Evolutionary conservation across 148 eudicot genomes (phyloP).

Genomic region (Dianthus caryophyllus): DNA sequence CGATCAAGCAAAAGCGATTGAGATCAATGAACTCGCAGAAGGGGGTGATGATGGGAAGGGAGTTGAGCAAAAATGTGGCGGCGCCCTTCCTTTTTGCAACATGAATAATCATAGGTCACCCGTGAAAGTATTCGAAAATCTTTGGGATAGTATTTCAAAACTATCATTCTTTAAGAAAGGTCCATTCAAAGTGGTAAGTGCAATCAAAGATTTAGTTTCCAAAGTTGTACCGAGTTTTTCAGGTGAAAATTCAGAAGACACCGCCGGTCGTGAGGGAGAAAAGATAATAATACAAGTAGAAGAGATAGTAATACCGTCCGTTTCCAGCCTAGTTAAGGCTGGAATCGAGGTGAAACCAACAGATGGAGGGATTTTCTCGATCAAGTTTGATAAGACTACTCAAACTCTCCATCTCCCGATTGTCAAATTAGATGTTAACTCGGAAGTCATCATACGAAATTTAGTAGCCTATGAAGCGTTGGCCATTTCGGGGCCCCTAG

Average conservation of each 20-base stretch:
- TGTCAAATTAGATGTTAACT: conserved; percentile 16
- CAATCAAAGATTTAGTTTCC: conserved; percentile 3
- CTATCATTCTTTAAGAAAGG: conserved; percentile 11
- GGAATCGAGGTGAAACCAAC: conserved; percentile 32
- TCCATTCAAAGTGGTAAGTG: conserved; percentile 3
- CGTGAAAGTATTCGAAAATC: conserved; percentile 5
- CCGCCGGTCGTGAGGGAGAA: not conserved
- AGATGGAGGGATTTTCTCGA: not conserved
- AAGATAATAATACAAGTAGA: conserved; percentile 26
- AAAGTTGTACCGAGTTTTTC: conserved; percentile 1
- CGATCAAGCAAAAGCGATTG: conserved; percentile 15
- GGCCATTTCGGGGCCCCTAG: conserved; percentile 19
- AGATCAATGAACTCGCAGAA: conserved; percentile 8
- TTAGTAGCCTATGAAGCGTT: conserved; percentile 42
- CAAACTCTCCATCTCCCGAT: conserved; percentile 21
- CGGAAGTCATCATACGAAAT: conserved; percentile 28
- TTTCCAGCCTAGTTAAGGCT: conserved; percentile 18
- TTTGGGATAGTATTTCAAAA: conserved; percentile 5
- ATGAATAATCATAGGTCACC: conserved; percentile 9
- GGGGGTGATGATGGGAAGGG: conserved; percentile 6
- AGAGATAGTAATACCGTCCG: conserved; percentile 49
- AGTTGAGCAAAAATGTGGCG: conserved; percentile 4
- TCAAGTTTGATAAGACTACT: conserved; percentile 13
- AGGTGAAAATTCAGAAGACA: not conserved
- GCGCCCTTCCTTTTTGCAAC: conserved; percentile 16